These are phyloP conservation scores for Metrosideros polymorpha DNA, from an alignment of 441 rosid species.

Conservation along the genomic window DNA sequence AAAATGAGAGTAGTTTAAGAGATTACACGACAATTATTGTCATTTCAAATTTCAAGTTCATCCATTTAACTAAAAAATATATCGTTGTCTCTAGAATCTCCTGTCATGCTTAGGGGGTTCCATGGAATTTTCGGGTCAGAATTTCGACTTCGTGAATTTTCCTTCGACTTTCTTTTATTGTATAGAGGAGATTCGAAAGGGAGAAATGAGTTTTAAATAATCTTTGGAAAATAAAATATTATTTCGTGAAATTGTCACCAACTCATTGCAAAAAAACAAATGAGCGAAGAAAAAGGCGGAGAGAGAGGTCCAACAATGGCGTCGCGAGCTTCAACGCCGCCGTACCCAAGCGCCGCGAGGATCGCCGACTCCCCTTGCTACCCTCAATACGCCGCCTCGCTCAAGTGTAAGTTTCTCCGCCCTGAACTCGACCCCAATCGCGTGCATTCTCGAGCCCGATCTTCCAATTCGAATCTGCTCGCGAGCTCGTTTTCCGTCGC, in stretches of 20 bases:
- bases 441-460: background rate
- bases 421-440: background rate
- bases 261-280: background rate
- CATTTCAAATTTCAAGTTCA: background rate
- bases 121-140: too few relatives aligned
- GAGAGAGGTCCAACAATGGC: constrained; percentile 22
- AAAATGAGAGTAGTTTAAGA: background rate
- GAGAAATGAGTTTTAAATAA: background rate
- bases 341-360: constrained; percentile 72
- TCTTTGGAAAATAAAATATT: background rate
- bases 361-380: constrained; percentile 78
- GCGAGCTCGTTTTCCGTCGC: background rate
- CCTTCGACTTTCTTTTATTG: too few relatives aligned
- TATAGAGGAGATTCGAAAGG: background rate
- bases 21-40: background rate
- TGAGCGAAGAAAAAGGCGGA: background rate
- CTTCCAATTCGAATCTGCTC: background rate
- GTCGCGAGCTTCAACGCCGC: constrained; percentile 33
- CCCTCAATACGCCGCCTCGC: constrained; percentile 76
- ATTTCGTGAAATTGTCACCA: background rate
- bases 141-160: too few relatives aligned
- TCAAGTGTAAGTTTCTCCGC: constrained; percentile 46
- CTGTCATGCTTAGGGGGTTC: too few relatives aligned
- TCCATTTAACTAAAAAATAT: background rate
- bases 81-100: background rate